Conservation (phyloP, 768 basidiomycete genomes). For the Suillus hirtellus region DNA sequence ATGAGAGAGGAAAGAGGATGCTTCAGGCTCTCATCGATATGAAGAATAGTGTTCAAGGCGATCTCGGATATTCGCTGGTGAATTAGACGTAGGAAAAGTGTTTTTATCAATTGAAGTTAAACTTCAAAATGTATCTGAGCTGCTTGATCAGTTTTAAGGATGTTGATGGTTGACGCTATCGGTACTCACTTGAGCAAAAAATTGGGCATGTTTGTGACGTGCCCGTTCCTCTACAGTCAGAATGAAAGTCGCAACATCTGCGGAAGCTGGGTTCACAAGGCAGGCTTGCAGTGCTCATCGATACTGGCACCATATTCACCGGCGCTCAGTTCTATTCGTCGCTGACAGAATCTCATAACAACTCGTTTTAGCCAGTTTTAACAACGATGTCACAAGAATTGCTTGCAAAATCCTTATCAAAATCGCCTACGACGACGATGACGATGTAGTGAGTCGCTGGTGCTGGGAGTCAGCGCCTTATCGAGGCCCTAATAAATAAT, state of each 20-base stretch:
- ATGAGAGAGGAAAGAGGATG: constrained; percentile 52
- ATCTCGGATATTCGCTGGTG: constrained; percentile 52
- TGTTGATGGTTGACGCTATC: neutral
- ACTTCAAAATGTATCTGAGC: neutral
- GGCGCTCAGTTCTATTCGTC: neutral
- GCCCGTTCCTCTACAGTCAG: neutral
- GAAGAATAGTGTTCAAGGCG: constrained; percentile 41
- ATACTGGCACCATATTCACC: neutral
- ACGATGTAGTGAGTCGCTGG: neutral
- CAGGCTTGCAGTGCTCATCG: neutral
- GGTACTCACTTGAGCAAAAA: neutral
- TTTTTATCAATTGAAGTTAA: neutral
- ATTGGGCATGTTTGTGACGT: neutral
- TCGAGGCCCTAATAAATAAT: neutral
- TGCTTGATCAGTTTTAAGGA: neutral
- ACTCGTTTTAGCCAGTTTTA: neutral
- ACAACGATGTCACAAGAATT: no score
- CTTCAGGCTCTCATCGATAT: constrained; percentile 57
- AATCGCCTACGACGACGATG: neutral
- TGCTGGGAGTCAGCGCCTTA: neutral
- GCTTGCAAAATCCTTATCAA: neutral
- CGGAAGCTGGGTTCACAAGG: neutral
- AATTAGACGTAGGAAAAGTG: neutral
- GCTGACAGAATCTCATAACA: no score
- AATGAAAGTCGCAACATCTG: neutral